Evolutionary conservation across 768 basidiomycete species (phyloP), one percentile per base, ranked within the genome.

Genomic region (Pisolithus tinctorius): DNA sequence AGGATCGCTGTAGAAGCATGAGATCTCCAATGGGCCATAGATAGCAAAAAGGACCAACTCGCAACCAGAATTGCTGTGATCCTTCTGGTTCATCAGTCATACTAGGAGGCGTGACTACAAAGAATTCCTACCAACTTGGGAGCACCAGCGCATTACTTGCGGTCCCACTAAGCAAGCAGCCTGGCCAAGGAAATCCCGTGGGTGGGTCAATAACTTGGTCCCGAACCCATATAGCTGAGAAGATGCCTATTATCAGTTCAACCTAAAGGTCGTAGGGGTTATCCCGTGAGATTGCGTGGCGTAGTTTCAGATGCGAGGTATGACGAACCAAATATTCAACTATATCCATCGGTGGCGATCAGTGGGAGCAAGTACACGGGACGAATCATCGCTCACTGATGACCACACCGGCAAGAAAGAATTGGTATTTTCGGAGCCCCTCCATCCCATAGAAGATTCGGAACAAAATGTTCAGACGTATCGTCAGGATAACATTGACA

Each of bases 401-500:
- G 40, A 41, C 40, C 23, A 41, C n/a, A 13, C n/a, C 6, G 11
- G n/a, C 40, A 8, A 41, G 40, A 6, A 41, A 41, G 23, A 20
- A 23, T 23, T 41, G 40, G 4, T 41, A 41, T 20, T 41, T 41
- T 11, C 6, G 40, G 4, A 41, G 40, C 6, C 40, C 23, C 8
- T 41, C 40, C 4, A 41, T 41, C 10, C 40, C 40, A 41, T 41
- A 8, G 23, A 41, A 20, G n/a, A 41, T 20, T 17, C 17, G 30
- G 42, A 59, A 52, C 29, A 63, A 17, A 11, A 60, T 60, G 16
- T 53, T 47, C 41, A 64, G 53, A 23, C 61, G 57, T 34, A 56
- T 52, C 2, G 57, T 55, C 25, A 63, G 49, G 50, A 63, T 49
- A 8, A 64, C 6, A 17, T 63, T 64, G 53, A 64, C 60, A 9